These are phyloP conservation scores for Suhomyces prunicola DNA, from an alignment of 805 yeast species.

Conservation along the genomic window DNA sequence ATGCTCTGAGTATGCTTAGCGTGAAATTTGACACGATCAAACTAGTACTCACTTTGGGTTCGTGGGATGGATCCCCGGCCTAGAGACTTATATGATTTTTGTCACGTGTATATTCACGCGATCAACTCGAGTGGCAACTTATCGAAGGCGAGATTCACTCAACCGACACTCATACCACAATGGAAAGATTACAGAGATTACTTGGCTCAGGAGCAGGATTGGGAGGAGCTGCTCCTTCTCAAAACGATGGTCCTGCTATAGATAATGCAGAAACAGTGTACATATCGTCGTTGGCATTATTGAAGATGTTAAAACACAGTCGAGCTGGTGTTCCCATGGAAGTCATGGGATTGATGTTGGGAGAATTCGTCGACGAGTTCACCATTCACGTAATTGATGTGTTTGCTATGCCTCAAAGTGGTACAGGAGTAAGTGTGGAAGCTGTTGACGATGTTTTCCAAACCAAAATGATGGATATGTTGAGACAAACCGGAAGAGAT, in stretches of 20 bases:
- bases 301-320: constrained; percentile 97
- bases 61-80: too few species aligned
- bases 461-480: constrained; percentile 99
- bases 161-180: constrained; percentile 10
- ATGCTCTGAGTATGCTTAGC: too few species aligned
- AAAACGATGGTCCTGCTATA: constrained; percentile 71
- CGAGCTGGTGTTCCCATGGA: constrained; percentile 83
- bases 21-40: too few species aligned
- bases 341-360: constrained; percentile 97
- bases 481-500: constrained; percentile 97
- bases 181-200: constrained; percentile 51
- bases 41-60: too few species aligned
- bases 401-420: constrained; percentile 98
- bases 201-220: constrained; percentile 45
- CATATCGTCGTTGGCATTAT: constrained; percentile 89
- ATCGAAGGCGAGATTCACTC: background rate
- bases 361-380: constrained; percentile 95
- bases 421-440: constrained; percentile 98
- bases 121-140: background rate
- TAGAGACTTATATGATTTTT: too few species aligned
- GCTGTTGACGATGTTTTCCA: constrained; percentile 99
- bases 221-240: constrained; percentile 44
- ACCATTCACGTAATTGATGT: constrained; percentile 97
- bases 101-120: background rate
- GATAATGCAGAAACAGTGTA: constrained; percentile 96